Base-by-base conservation (phyloP, 2,329 filamentous ascomycete genomes). In the Dryadomyces sulphureus region DNA sequence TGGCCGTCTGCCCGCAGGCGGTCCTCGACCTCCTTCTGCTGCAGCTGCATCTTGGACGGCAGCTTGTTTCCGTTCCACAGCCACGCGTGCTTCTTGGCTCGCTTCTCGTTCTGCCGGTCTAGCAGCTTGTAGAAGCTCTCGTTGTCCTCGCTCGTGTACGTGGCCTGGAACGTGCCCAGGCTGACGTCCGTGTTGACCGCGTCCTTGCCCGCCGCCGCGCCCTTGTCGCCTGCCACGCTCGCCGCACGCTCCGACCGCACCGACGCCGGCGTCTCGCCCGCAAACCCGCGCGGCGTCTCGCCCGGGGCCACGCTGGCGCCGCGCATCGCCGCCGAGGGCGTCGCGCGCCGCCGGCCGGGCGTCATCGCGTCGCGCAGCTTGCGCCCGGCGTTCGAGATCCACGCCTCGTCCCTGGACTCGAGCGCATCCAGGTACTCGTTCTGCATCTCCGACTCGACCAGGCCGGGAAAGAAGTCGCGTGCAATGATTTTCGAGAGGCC, bases 61-160 rank as follows among this genome's bases (percentile, higher is more conserved):
- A 95, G 75, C 59, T 90, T 90, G 64, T 96, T 95, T 24, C 80
- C 84, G 9, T 78, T 74, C 79, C 88, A 94, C 40, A 96, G 69
- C 84, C 90, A 95, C 1, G 79, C 79, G 57, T 94, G 84, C 56
- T 90, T 94, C 56, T 89, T 81, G 0, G 84, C 81, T 43, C 73
- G 77, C 60, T 88, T 90, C 50, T 80, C 73, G 57, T 95, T 98
- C 57, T 95, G 87, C 56, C 81, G 84, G 64, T 98, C 92, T 24
- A 96, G 68, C 1, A 98, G 70, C 55, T 81, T 83, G 62, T 94
- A 94, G 66, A 98, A 96, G 55, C 85, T 93, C 59, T 95, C 92
- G 58, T 96, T 96, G 60, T 98, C 92, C 62, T 98, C 92, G 57
- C 87, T 94, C 1, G 90, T 98, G 64, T 95, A 96, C 54, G 85